A percentile compares a stretch with the other conserved stretches of the same genome.
phyloP scores from a whole-genome alignment of 305 asterid genomes.

The Ajuga reptans region DNA sequence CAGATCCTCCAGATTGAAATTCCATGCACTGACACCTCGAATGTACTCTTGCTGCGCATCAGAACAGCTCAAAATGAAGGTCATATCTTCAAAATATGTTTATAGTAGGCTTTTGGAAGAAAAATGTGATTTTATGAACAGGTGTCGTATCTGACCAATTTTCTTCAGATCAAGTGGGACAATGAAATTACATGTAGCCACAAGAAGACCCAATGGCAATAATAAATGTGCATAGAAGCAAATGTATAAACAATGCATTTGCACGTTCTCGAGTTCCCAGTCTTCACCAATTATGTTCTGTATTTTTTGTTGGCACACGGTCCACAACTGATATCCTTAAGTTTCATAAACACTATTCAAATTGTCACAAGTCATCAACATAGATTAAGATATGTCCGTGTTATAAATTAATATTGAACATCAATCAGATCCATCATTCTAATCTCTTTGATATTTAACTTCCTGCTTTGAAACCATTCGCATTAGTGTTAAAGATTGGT shows the following conservation, averaged over 20 bases:
- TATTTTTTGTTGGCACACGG: neutral
- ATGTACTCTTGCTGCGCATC: constrained; percentile 86
- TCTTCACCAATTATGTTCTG: neutral
- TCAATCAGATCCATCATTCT: neutral
- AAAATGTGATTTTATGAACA: neutral
- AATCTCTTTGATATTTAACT: neutral
- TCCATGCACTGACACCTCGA: constrained; percentile 96
- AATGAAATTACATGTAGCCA: constrained; percentile 9
- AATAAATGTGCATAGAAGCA: neutral
- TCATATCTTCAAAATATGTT: neutral
- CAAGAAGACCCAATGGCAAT: constrained; percentile 5
- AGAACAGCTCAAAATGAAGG: constrained; percentile 22
- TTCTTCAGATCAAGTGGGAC: neutral
- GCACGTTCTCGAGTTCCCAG: neutral
- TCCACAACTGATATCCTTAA: constrained; percentile 1
- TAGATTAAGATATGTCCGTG: neutral
- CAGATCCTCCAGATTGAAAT: constrained; percentile 88
- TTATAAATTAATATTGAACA: neutral
- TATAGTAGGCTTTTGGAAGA: neutral
- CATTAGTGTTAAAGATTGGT: neutral
- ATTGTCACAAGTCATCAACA: neutral
- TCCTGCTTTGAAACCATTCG: constrained; percentile 4
- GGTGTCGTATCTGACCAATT: neutral
- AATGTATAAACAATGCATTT: neutral
- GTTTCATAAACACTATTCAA: neutral